Conservation (phyloP, 2,329 filamentous ascomycete species). For the Fusarium sp. region DNA sequence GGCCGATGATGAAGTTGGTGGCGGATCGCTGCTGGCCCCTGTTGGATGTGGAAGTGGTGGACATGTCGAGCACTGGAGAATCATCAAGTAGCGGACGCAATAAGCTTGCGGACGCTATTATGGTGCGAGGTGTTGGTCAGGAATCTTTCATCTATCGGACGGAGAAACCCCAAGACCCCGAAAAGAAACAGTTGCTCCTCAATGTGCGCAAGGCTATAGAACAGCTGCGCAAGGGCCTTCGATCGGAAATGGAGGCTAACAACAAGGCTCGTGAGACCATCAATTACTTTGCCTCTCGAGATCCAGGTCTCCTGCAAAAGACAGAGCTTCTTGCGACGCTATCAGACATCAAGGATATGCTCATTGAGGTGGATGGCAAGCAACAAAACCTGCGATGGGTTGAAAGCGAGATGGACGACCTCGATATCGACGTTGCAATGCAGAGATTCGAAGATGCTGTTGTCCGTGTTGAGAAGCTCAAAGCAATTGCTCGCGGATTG, state of each 20-base stretch:
- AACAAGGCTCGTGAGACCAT: conserved; percentile 87
- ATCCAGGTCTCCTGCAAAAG: conserved; percentile 81
- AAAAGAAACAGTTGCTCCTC: conserved; percentile 84
- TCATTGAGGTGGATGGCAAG: conserved; percentile 96
- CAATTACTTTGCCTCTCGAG: conserved; percentile 84
- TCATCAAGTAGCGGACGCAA: conserved; percentile 62
- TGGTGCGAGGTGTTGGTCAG: conserved; percentile 84
- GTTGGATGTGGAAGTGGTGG: conserved; percentile 90
- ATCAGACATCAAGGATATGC: conserved; percentile 83
- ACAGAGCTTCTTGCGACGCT: conserved; percentile 82
- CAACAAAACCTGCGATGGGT: conserved; percentile 97
- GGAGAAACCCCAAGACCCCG: conserved; percentile 80
- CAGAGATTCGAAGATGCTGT: conserved; percentile 91
- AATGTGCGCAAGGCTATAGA: conserved; percentile 95
- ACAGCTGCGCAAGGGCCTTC: conserved; percentile 85
- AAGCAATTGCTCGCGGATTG: conserved; percentile 79
- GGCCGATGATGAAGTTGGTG: conserved; percentile 78
- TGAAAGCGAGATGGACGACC: conserved; percentile 91
- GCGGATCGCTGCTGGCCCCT: conserved; percentile 95
- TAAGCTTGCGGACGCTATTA: conserved; percentile 85
- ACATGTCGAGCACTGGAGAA: conserved; percentile 77
- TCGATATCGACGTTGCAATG: conserved; percentile 94
- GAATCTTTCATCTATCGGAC: conserved; percentile 96
- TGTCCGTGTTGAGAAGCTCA: conserved; percentile 83
- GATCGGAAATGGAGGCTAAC: conserved; percentile 87